Base-by-base conservation (phyloP, 140 eudicot species). In the Ambrosia hybrid region DNA sequence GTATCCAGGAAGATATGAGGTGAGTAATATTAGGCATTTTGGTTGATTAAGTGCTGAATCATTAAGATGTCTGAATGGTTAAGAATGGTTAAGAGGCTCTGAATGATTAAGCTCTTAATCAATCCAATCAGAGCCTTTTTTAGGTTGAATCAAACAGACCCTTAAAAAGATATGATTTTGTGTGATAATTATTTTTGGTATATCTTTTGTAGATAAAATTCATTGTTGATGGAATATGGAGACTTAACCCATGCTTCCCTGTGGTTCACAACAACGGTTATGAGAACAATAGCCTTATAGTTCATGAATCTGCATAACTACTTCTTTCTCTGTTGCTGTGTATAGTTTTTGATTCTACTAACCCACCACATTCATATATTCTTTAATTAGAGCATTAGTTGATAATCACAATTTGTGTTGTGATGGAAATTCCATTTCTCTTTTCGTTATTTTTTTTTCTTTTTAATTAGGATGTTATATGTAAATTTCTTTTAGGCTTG, bases 1-100 rank as follows among this genome's bases (percentile, higher is more conserved):
- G 80, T 91, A 91, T 57, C 97, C 96, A 0, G 97, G 97, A 52
- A 88, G 79, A 81, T 86, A 91, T 51, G 97, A 91, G 96, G 97
- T 86, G 45, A 13, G 71, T 34, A 45, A 33, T 41, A 41, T 4
- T 41, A 41, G n/a, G n/a, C n/a, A n/a, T n/a, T n/a, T 21, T 21
- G 30, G 30, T 21, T 21, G 30, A 21, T 21, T 21, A 21, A 21
- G 30, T 21, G 30, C 30, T 21, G 30, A 21, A 21, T 21, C 30
- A 21, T 21, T 21, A 21, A 21, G 30, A 21, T 21, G 30, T 21
- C 30, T 21, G 30, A 21, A 21, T 21, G 30, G 30, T 21, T 21
- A 21, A 21, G 30, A 21, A n/a, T n/a, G n/a, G n/a, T n/a, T n/a
- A n/a, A n/a, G n/a, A n/a, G 30, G 30, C 30, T 21, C 30, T 21